Evolutionary conservation across 495 filamentous ascomycete species (phyloP), one percentile per base, ranked within the genome.

Genomic region (Xylaria cubensis): DNA sequence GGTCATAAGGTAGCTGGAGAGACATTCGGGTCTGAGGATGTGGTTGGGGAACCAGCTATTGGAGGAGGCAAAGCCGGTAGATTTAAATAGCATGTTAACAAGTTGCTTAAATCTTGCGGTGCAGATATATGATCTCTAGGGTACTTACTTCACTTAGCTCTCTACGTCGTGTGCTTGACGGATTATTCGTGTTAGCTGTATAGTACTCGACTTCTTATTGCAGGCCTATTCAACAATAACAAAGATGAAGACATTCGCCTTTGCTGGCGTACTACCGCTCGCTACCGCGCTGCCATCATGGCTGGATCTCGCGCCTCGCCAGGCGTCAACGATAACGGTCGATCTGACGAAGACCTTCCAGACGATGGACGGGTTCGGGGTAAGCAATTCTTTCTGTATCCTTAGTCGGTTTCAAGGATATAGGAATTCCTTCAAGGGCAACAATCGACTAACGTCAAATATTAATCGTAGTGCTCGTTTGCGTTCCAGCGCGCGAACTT

Each of bases 401-500:
- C 32, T 24, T 15, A 0, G 61, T 41, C 36, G 26, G 0, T 17
- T 36, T 44, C 15, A 15, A 50, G 5, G 9, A 15, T 17, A 48
- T 29, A 39, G 48, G 7, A 15, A 1, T 12, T 10, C 21, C 26
- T 4, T 26, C 32, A 58, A 10, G 56, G 3, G 58, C 19, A 7
- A 36, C 36, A 26, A 46, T 10, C 17, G 13, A 36, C 62, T 64
- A 21, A 65, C 7, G 15, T 26, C 17, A 26, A n/a, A 29, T 39
- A 13, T 59, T 59, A n/a, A 67, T 19, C 0, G 12, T 12, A 67
- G 41, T 79, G 84, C 74, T 84, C 82, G 32, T 78, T 86, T 36
- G 87, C 87, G 24, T 89, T 88, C 78, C 84, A 87, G 74, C 84
- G 87, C 3, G 85, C 85, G n/a, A 82, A 86, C 66, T 76, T 87